phyloP scores from a whole-genome alignment of 148 eudicot genomes.

The Chenopodium formosanum region DNA sequence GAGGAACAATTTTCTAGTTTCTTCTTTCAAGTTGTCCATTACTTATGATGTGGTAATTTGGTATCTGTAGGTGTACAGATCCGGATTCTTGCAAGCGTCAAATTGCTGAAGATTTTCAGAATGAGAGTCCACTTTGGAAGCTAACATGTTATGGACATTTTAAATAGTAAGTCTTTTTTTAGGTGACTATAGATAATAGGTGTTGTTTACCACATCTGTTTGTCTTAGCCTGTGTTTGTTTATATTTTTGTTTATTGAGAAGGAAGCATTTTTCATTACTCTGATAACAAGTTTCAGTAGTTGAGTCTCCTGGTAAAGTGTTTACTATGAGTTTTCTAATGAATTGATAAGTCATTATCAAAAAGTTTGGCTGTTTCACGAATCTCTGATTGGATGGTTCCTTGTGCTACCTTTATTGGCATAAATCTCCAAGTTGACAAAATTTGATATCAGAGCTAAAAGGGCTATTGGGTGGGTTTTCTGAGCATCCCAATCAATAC shows the following conservation, averaged over 20 bases:
- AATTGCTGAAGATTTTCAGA: conserved; percentile 64
- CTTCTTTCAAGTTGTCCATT: background rate
- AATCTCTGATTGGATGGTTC: background rate
- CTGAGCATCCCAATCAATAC: too few species aligned
- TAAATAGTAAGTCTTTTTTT: conserved; percentile 48
- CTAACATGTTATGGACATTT: conserved; percentile 89
- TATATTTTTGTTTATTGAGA: background rate
- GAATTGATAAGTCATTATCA: background rate
- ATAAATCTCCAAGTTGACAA: background rate
- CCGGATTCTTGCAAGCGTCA: conserved; percentile 67
- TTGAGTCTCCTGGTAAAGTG: background rate
- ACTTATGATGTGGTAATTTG: conserved; percentile 20
- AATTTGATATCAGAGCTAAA: background rate
- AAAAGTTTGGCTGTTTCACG: background rate
- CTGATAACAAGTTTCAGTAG: background rate
- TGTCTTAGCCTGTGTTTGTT: background rate
- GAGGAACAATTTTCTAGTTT: background rate
- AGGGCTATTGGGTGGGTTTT: too few species aligned
- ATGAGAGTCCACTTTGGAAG: conserved; percentile 93
- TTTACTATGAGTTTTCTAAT: background rate
- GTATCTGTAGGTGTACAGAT: conserved; percentile 73
- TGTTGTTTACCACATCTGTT: background rate
- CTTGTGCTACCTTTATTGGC: background rate
- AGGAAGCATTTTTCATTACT: background rate
- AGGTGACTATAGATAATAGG: background rate